Conservation (phyloP, 73 alveolate genomes). For the Breviolum minutum region DNA sequence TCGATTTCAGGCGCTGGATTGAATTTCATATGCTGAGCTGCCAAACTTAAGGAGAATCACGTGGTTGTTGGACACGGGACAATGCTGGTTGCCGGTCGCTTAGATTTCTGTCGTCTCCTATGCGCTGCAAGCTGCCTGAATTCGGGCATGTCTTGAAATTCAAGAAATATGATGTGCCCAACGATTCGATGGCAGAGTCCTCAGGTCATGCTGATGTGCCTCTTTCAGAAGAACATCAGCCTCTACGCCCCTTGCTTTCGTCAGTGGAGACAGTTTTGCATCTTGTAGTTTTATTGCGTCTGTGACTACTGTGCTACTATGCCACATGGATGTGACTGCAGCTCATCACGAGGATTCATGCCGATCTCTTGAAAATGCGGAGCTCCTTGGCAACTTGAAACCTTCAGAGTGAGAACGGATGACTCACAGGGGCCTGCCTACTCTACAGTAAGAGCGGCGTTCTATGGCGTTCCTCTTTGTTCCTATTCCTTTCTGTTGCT, state of each 20-base stretch:
- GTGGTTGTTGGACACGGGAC: conserved; percentile 82
- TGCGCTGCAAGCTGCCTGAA: neutral
- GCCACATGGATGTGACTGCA: no score
- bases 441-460: no score
- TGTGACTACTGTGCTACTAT: neutral
- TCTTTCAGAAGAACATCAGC: conserved; percentile 33
- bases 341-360: neutral
- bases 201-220: conserved; percentile 54
- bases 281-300: no score
- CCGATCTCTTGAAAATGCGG: conserved; percentile 38
- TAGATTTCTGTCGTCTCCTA: neutral
- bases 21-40: no score
- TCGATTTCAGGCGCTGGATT: no score
- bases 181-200: neutral
- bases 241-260: conserved; percentile 4
- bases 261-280: no score
- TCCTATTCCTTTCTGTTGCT: neutral
- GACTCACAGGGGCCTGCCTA: no score
- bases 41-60: conserved; percentile 5
- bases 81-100: conserved; percentile 44
- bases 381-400: neutral
- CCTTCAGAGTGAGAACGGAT: neutral
- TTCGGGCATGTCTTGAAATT: no score
- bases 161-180: neutral
- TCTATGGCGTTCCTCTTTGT: neutral